A percentile compares a stretch with the other conserved stretches of the same genome.
phyloP scores from a whole-genome alignment of 495 filamentous ascomycete species.

The Neurospora tetraspora region DNA sequence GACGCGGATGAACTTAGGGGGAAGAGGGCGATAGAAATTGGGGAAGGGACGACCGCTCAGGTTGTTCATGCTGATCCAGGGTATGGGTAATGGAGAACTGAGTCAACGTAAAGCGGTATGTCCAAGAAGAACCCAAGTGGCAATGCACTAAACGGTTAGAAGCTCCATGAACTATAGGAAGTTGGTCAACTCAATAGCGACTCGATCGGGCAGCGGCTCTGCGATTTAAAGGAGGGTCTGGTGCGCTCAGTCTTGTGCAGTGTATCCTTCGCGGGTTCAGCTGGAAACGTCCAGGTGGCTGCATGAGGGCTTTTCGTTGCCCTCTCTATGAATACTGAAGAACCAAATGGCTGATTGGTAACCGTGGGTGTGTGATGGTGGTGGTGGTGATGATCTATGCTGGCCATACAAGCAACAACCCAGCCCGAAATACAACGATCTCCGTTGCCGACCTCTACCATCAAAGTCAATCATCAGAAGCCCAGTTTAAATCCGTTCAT shows the following conservation, averaged over 20 bases:
- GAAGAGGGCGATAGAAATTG: constrained; percentile 2
- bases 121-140: background rate
- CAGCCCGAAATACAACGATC: too few species aligned
- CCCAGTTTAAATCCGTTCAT: too few species aligned
- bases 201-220: background rate
- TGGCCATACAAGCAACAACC: too few species aligned
- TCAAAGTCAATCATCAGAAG: too few species aligned
- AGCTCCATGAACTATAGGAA: background rate
- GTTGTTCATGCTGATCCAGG: background rate
- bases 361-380: too few species aligned
- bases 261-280: background rate
- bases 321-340: too few species aligned
- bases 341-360: too few species aligned
- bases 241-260: background rate
- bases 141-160: background rate
- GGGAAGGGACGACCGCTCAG: background rate
- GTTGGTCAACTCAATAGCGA: background rate
- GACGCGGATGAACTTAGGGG: constrained; percentile 4
- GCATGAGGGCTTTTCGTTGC: background rate
- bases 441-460: too few species aligned
- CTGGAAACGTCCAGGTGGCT: background rate
- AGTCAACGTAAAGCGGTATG: background rate
- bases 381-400: too few species aligned
- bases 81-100: background rate
- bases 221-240: background rate